Evolutionary conservation across 179 eudicot species (phyloP).

Genomic region (Beta macrorhiza): DNA sequence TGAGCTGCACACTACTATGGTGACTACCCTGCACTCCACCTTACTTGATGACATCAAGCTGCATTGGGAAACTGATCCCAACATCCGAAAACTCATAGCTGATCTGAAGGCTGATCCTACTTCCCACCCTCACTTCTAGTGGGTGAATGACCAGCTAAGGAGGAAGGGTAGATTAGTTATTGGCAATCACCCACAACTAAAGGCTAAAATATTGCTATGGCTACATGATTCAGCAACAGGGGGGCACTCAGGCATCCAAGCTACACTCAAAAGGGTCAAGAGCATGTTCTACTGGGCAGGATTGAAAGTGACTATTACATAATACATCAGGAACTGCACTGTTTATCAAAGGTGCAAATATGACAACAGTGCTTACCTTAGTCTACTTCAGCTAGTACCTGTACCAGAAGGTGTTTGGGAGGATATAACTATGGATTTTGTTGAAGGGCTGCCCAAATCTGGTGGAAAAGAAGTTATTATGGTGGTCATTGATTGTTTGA

Average conservation of each 20-base stretch:
- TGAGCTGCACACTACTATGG: too few species aligned
- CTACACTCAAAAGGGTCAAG: background rate
- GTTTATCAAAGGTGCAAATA: background rate
- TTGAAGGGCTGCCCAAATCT: background rate
- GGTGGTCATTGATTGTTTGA: too few species aligned
- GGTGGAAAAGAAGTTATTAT: background rate
- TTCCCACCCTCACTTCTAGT: too few species aligned
- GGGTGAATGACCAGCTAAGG: too few species aligned
- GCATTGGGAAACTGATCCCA: too few species aligned
- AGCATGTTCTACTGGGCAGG: background rate
- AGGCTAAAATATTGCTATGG: too few species aligned
- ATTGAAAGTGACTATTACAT: background rate
- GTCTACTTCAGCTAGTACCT: background rate
- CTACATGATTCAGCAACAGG: background rate
- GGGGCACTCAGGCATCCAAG: background rate
- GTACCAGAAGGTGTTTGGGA: background rate
- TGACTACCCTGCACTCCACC: too few species aligned
- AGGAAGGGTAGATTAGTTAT: too few species aligned
- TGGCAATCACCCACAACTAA: too few species aligned
- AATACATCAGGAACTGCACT: background rate
- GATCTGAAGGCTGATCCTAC: too few species aligned
- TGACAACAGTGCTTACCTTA: background rate
- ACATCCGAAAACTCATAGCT: too few species aligned
- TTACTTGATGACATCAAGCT: too few species aligned
- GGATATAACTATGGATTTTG: background rate